A percentile compares a stretch with the other conserved stretches of the same genome.
phyloP scores from a whole-genome alignment of 106 monocot species.

The Xerophyta viscosa region DNA sequence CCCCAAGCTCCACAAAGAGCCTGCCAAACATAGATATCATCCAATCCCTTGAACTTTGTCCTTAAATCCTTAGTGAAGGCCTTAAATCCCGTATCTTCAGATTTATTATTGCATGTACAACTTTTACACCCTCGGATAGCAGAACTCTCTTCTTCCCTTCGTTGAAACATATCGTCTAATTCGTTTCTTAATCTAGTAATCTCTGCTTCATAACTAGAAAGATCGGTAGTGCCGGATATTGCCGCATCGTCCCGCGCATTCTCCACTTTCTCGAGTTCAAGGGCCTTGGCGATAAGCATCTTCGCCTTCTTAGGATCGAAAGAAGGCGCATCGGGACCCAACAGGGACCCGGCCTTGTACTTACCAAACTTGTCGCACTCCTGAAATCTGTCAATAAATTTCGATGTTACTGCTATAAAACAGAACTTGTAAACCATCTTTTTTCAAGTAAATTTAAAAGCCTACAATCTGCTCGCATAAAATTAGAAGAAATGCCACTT shows the following conservation, averaged over 20 bases:
- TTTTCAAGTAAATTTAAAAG: too few relatives aligned
- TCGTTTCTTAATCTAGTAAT: slow-evolving; percentile 12
- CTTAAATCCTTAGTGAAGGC: slow-evolving; percentile 41
- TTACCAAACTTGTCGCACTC: slow-evolving; percentile 29
- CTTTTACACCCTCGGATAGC: neutral
- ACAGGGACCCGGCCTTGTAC: slow-evolving; percentile 27
- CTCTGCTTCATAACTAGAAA: slow-evolving; percentile 10
- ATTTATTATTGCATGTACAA: neutral
- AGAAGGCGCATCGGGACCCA: slow-evolving; percentile 7
- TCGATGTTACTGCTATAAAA: too few relatives aligned
- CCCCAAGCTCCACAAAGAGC: slow-evolving; percentile 59
- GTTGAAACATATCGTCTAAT: slow-evolving; percentile 14
- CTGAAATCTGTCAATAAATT: slow-evolving; percentile 13
- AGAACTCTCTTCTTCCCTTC: neutral
- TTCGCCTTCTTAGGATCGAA: slow-evolving; percentile 24
- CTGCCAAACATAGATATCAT: slow-evolving; percentile 55
- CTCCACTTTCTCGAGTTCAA: slow-evolving; percentile 32
- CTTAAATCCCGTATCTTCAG: slow-evolving; percentile 13
- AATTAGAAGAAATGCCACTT: too few relatives aligned
- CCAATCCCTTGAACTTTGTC: slow-evolving; percentile 22
- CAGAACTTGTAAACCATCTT: too few relatives aligned
- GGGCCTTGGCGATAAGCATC: slow-evolving; percentile 29
- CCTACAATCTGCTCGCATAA: too few relatives aligned
- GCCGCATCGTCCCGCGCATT: slow-evolving; percentile 20
- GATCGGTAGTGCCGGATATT: neutral